Percentiles rank a stretch among this genome's conserved stretches.
Evolutionary conservation across 768 basidiomycete species (phyloP).

Genomic region (Russula abietina): DNA sequence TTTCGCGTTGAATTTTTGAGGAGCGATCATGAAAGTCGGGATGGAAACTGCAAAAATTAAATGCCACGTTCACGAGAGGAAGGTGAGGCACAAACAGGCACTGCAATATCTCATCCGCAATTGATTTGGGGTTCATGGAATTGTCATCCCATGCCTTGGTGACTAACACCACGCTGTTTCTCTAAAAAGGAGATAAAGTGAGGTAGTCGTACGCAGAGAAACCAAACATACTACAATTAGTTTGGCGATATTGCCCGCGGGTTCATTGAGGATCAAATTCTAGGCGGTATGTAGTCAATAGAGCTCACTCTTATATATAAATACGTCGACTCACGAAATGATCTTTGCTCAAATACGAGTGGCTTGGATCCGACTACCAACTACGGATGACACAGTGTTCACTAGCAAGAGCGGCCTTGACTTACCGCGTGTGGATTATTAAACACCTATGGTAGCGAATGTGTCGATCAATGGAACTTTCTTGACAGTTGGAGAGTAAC

Average conservation of each 20-base stretch:
- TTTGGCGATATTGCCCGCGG: constrained; percentile 69
- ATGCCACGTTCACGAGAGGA: not conserved
- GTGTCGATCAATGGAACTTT: not conserved
- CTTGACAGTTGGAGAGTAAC: constrained; percentile 9
- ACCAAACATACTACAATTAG: constrained; percentile 51
- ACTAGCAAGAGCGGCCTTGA: constrained; percentile 30
- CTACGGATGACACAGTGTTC: not conserved
- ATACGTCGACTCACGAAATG: constrained; percentile 61
- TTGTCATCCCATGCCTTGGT: constrained; percentile 78
- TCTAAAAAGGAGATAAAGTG: constrained; percentile 33
- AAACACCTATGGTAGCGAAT: constrained; percentile 45
- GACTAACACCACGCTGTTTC: constrained; percentile 59
- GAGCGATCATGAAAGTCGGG: constrained; percentile 67
- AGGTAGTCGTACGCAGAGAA: not conserved
- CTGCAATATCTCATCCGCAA: constrained; percentile 58
- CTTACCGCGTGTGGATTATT: constrained; percentile 71
- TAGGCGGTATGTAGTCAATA: constrained; percentile 26
- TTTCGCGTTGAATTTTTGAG: constrained; percentile 66
- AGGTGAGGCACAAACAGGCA: constrained; percentile 46
- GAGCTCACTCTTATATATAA: constrained; percentile 17
- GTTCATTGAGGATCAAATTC: constrained; percentile 79
- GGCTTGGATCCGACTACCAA: constrained; percentile 73
- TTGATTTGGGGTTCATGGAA: constrained; percentile 48
- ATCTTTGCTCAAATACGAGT: constrained; percentile 85
- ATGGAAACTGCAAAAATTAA: constrained; percentile 53